Percentiles rank a stretch among this genome's conserved stretches.
These are phyloP conservation scores for Cyclotella kingstonii DNA, from an alignment of 108 stramenopile species.

Conservation along the genomic window DNA sequence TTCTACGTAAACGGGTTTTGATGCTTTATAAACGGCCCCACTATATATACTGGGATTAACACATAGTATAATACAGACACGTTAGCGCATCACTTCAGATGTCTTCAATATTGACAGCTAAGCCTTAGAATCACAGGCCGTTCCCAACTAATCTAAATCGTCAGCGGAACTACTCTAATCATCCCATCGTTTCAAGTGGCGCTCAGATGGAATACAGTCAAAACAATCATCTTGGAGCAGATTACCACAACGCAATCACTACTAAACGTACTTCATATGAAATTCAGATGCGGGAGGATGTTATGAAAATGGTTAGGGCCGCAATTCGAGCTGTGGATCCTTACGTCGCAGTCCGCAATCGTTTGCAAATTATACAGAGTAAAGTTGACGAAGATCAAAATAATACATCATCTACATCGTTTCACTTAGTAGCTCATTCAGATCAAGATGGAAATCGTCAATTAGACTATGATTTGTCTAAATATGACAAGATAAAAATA, in stretches of 20 bases:
- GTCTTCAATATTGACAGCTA: too few relatives aligned
- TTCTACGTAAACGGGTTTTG: too few relatives aligned
- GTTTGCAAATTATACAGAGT: constrained; percentile 34
- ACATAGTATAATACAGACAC: too few relatives aligned
- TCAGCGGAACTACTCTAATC: too few relatives aligned
- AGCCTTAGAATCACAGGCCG: too few relatives aligned
- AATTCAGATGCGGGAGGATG: constrained; percentile 60
- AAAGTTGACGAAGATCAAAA: constrained; percentile 1
- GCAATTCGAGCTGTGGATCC: constrained; percentile 80
- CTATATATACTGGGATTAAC: too few relatives aligned
- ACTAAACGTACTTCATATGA: constrained; percentile 45
- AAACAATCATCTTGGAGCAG: too few relatives aligned
- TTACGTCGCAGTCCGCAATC: constrained; percentile 38
- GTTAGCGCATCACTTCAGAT: too few relatives aligned
- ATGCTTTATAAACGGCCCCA: too few relatives aligned
- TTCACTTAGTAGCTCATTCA: constrained; percentile 6
- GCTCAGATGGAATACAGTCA: too few relatives aligned
- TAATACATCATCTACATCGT: neutral
- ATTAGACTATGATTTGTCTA: constrained; percentile 34
- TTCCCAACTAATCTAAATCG: too few relatives aligned
- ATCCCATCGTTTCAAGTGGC: too few relatives aligned
- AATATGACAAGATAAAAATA: constrained; percentile 66
- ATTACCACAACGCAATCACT: neutral
- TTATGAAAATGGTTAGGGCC: constrained; percentile 49
- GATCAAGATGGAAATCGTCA: constrained; percentile 6